Conservation (phyloP, 331 rosid species). For the Saraca asoca region DNA sequence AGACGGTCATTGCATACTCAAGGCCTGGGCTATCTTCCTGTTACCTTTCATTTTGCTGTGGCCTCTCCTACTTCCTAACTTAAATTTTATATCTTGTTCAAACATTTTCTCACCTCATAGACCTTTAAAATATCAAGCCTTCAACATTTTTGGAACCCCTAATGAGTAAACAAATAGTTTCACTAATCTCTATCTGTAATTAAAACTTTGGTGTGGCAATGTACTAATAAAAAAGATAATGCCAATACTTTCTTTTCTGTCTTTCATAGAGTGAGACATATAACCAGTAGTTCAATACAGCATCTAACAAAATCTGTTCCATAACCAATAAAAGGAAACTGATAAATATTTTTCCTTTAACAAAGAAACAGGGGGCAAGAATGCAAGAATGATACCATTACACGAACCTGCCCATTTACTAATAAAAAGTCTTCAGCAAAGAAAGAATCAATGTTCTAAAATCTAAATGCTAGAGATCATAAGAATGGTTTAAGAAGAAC, state of each 20-base stretch:
- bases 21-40: no score
- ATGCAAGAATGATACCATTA: no score
- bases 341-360: not conserved
- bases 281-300: not conserved
- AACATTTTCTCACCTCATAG: no score
- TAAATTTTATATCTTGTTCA: no score
- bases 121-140: no score
- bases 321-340: not conserved
- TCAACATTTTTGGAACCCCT: not conserved
- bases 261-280: not conserved
- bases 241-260: not conserved
- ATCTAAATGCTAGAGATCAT: constrained; percentile 23
- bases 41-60: no score
- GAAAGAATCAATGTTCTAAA: constrained; percentile 1
- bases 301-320: not conserved
- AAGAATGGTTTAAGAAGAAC: constrained; percentile 17
- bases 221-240: no score
- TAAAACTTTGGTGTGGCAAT: not conserved
- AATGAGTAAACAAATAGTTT: not conserved
- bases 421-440: not conserved
- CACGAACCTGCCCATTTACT: no score
- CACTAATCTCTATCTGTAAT: constrained; percentile 11
- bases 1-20: no score
- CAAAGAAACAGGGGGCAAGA: not conserved
- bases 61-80: no score